Conservation (phyloP, 345 rosid genomes). For the Acer yangbiense region DNA sequence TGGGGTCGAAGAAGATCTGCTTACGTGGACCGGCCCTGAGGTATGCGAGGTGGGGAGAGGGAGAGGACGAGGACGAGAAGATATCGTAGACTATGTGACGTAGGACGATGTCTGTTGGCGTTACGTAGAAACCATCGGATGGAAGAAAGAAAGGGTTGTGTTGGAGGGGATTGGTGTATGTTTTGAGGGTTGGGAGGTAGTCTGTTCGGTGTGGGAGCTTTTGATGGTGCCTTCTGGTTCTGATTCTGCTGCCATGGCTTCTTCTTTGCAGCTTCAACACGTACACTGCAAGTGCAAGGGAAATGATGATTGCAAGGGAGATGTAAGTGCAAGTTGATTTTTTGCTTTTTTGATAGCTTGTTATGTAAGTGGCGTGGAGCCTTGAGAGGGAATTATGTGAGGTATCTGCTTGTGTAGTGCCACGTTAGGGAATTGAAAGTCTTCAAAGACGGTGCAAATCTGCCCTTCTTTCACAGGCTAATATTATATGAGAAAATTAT, state of each 20-base stretch:
- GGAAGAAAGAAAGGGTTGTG: slow-evolving; percentile 62
- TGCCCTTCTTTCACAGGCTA: too few species aligned
- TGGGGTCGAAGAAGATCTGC: slow-evolving; percentile 50
- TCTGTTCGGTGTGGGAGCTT: slow-evolving; percentile 45
- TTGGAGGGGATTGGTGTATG: slow-evolving; percentile 57
- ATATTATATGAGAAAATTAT: too few species aligned
- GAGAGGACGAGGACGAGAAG: slow-evolving; percentile 26
- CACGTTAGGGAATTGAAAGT: too few species aligned
- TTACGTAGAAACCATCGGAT: slow-evolving; percentile 63
- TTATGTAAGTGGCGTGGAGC: neutral
- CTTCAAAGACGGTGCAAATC: too few species aligned
- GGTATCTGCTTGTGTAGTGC: too few species aligned
- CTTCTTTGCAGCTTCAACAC: too few species aligned
- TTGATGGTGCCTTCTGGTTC: too few species aligned
- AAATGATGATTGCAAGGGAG: too few species aligned
- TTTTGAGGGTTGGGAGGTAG: slow-evolving; percentile 39
- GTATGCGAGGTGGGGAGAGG: slow-evolving; percentile 45
- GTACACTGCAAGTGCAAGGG: too few species aligned
- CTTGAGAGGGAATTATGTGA: neutral
- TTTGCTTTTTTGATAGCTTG: too few species aligned
- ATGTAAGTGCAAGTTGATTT: too few species aligned
- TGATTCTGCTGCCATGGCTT: too few species aligned
- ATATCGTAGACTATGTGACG: slow-evolving; percentile 68
- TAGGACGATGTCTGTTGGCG: slow-evolving; percentile 57
- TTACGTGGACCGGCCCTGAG: slow-evolving; percentile 78